These are phyloP conservation scores for Aspergillus caelatus DNA, from an alignment of 2,329 filamentous ascomycete genomes.

Conservation along the genomic window DNA sequence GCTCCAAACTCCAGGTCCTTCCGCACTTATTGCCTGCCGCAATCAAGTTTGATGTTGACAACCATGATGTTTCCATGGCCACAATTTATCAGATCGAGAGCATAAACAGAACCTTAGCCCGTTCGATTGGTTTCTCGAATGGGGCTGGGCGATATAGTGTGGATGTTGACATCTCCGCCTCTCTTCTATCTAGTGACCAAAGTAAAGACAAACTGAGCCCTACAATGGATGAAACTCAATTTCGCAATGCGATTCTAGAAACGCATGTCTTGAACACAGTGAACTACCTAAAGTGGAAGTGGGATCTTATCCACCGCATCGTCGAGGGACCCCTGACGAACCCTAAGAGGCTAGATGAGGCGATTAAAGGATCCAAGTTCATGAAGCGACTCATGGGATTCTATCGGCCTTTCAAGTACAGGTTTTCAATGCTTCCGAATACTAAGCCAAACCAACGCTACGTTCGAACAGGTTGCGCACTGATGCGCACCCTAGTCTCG, in stretches of 20 bases:
- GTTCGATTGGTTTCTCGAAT: constrained; percentile 62
- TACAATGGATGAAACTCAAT: constrained; percentile 66
- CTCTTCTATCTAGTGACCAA: constrained; percentile 43
- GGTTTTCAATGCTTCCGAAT: constrained; percentile 87
- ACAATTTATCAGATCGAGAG: constrained; percentile 98
- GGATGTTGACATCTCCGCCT: constrained; percentile 49
- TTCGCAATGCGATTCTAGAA: constrained; percentile 65
- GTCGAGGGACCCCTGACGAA: constrained; percentile 92
- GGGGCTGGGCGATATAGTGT: constrained; percentile 45
- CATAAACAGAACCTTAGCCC: constrained; percentile 88
- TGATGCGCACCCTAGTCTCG: constrained; percentile 84
- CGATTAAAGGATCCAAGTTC: constrained; percentile 92
- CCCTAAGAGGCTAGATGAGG: constrained; percentile 89
- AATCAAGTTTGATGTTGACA: constrained; percentile 69
- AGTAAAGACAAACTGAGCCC: constrained; percentile 60
- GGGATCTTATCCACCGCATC: constrained; percentile 86
- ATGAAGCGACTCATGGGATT: constrained; percentile 94
- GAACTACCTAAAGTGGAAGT: constrained; percentile 95
- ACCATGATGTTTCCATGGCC: constrained; percentile 78
- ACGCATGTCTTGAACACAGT: constrained; percentile 85
- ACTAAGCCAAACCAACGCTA: constrained; percentile 94
- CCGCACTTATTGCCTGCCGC: constrained; percentile 82
- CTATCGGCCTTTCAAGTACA: constrained; percentile 94
- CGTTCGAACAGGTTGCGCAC: constrained; percentile 81
- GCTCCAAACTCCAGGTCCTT: constrained; percentile 80